Conservation (phyloP, 352 stramenopile genomes). For the Globisporangium irregulare region DNA sequence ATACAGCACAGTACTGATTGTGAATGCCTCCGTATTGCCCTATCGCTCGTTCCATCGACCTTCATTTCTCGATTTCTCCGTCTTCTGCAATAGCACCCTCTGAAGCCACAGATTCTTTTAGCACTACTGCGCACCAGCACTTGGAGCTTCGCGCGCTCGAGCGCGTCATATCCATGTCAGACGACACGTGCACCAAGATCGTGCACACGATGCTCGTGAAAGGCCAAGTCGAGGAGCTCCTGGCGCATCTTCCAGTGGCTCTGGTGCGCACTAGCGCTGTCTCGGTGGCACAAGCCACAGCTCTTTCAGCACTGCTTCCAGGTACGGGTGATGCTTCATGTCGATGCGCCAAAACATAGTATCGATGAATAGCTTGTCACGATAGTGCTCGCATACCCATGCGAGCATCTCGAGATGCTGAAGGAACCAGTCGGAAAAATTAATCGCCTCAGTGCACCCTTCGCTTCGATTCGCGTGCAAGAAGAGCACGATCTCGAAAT, state of each 20-base stretch:
- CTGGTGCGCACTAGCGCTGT: constrained; percentile 18
- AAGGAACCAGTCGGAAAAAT: neutral
- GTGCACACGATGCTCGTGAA: constrained; percentile 14
- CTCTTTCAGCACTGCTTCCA: neutral
- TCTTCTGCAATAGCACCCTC: too few relatives aligned
- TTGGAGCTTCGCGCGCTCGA: neutral
- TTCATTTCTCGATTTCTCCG: too few relatives aligned
- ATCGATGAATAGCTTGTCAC: neutral
- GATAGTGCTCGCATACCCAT: neutral
- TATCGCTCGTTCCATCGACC: too few relatives aligned
- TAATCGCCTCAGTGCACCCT: neutral
- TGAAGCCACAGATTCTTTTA: too few relatives aligned
- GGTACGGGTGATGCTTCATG: neutral
- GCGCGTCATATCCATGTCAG: neutral
- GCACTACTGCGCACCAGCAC: neutral
- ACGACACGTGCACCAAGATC: constrained; percentile 11
- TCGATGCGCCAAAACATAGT: neutral
- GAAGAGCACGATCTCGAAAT: neutral
- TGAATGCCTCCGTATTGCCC: too few relatives aligned
- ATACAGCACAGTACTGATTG: too few relatives aligned
- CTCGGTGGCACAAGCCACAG: neutral
- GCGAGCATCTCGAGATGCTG: neutral
- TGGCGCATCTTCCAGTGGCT: constrained; percentile 20
- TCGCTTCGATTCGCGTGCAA: neutral
- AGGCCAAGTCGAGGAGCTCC: constrained; percentile 7